Conservation (phyloP, 1,284 basidiomycete genomes). For the Heterobasidion occidentale region DNA sequence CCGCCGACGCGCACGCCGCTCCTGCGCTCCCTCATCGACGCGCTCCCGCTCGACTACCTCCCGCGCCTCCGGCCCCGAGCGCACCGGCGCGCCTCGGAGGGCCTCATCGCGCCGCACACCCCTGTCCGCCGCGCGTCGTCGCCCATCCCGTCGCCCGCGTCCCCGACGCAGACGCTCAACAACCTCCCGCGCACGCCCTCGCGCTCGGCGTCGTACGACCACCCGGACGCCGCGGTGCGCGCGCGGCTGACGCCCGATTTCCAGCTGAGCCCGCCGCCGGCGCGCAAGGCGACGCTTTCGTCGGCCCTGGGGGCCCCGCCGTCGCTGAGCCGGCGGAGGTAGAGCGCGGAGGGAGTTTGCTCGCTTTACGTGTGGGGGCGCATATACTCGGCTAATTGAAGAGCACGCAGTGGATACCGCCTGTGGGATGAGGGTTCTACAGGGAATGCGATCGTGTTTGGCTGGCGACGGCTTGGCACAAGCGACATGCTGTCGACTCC, state of each 20-base stretch:
- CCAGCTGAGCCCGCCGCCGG: conserved; percentile 8
- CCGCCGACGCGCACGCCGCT: conserved; percentile 20
- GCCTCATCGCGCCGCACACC: conserved; percentile 25
- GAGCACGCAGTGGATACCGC: neutral
- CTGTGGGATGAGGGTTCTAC: neutral
- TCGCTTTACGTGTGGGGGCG: neutral
- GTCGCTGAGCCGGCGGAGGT: neutral
- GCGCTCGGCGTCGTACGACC: conserved; percentile 4
- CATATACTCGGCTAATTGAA: neutral
- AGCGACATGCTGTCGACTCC: too few species aligned
- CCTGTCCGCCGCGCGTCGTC: conserved; percentile 8
- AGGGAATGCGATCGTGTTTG: too few species aligned
- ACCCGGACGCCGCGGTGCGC: neutral
- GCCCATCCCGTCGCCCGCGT: conserved; percentile 1
- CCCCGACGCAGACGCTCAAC: conserved; percentile 1
- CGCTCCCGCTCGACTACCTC: conserved; percentile 19
- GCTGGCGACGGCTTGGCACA: too few species aligned
- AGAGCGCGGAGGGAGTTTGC: neutral
- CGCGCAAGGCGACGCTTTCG: neutral
- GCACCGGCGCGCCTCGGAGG: conserved; percentile 21
- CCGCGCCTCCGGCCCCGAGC: conserved; percentile 20
- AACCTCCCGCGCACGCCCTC: conserved; percentile 3
- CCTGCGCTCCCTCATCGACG: conserved; percentile 24
- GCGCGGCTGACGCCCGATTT: conserved; percentile 3
- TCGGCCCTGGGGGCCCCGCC: neutral